These are phyloP conservation scores for Albifimbria verrucaria DNA, from an alignment of 2,329 filamentous ascomycete species.

Conservation along the genomic window DNA sequence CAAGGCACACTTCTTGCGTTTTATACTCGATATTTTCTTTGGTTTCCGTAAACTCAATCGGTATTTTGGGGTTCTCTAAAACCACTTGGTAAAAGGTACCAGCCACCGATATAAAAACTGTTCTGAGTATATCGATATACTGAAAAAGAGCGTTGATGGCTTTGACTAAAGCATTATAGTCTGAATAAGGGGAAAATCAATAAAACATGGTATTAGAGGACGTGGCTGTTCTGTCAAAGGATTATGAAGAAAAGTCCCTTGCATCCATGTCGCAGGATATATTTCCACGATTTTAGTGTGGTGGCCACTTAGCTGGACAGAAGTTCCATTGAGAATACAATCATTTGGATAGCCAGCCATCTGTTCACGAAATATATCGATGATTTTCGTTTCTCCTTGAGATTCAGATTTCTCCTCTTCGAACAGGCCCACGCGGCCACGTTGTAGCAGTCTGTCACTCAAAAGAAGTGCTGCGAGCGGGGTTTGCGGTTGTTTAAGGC, in stretches of 20 bases:
- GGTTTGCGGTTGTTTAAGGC: no score
- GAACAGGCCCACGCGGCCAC: no score
- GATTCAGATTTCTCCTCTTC: no score
- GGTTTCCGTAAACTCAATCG: constrained; percentile 4
- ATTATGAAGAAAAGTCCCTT: constrained; percentile 5
- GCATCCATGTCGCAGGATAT: constrained; percentile 6
- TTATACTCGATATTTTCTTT: constrained; percentile 1
- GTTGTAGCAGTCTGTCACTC: no score
- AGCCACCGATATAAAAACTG: constrained; percentile 4
- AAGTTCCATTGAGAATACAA: constrained; percentile 4
- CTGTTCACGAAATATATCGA: no score
- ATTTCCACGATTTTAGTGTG: constrained; percentile 3
- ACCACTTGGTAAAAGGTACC: constrained; percentile 9
- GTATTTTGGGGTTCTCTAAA: constrained; percentile 3
- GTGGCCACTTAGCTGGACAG: not conserved
- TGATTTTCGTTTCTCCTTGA: no score
- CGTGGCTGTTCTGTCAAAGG: constrained; percentile 1
- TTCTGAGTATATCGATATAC: constrained; percentile 9
- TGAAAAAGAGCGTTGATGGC: not conserved
- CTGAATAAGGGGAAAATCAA: constrained; percentile 8
- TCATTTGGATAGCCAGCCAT: constrained; percentile 3
- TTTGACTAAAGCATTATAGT: not conserved
- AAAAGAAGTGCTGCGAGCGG: no score
- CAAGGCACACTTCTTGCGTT: not conserved
- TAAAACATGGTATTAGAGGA: constrained; percentile 1